phyloP scores from a whole-genome alignment of 2,329 filamentous ascomycete species.

The Colletotrichum tamarilloi region DNA sequence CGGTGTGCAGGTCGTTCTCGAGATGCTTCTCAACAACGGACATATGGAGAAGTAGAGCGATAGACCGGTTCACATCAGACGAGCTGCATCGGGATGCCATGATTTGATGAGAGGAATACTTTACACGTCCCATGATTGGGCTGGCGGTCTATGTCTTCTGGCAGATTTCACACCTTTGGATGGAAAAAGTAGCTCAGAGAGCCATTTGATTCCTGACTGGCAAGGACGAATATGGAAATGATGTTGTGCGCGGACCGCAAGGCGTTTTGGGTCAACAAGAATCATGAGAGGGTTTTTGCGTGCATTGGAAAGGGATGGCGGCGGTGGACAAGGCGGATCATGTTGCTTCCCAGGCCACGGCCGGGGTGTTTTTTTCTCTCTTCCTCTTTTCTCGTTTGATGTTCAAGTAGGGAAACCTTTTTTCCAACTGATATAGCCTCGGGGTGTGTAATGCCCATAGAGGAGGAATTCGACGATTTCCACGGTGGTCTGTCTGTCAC shows the following conservation, averaged over 20 bases:
- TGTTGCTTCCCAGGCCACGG: constrained; percentile 16
- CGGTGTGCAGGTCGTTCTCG: constrained; percentile 87
- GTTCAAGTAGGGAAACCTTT: not conserved
- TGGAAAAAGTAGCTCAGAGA: not conserved
- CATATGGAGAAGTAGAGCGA: constrained; percentile 63
- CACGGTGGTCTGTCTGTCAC: not conserved
- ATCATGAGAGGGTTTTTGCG: constrained; percentile 6
- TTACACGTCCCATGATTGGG: constrained; percentile 10
- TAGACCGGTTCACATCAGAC: not conserved
- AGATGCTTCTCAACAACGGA: constrained; percentile 92
- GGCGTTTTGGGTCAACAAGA: constrained; percentile 26
- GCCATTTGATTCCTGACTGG: not conserved
- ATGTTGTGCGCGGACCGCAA: constrained; percentile 1
- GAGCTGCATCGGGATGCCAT: not conserved
- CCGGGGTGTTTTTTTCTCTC: not conserved
- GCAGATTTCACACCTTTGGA: not conserved
- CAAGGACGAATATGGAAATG: constrained; percentile 11
- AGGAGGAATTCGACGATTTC: constrained; percentile 19
- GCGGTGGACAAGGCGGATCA: not conserved
- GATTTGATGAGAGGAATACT: constrained; percentile 12
- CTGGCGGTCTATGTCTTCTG: not conserved
- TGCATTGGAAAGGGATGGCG: constrained; percentile 24
- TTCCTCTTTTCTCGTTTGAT: not conserved
- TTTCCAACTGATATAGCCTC: not conserved
- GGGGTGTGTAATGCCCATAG: not conserved